Base-by-base conservation (phyloP, 1,139 yeast genomes). In the Komagataea norvegica region DNA sequence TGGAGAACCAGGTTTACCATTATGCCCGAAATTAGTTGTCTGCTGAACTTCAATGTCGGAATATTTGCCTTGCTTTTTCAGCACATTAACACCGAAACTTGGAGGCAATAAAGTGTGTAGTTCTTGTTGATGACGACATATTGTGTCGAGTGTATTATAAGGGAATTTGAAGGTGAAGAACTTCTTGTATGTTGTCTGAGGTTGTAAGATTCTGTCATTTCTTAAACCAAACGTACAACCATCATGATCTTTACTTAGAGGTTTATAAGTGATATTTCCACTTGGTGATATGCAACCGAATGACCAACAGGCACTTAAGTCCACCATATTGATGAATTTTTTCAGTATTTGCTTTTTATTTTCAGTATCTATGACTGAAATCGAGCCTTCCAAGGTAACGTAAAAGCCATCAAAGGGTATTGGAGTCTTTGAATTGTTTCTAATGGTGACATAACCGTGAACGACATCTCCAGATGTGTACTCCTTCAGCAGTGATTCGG, bases 101-200 rank as follows among this genome's bases (percentile, higher is more conserved):
- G 88, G 87, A 0, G 88, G 88, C 8, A 81, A 67, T 34, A 72
- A 54, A 28, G 73, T 64, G 55, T 80, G 88, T 1, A 73, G 62
- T 25, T 69, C 60, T 13, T 70, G 60, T 28, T 72, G 70, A 47
- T 77, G 76, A 18, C 70, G 64, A 53, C 88, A 80, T 3, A 69
- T 60, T 25, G 69, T 70, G 49, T 80, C 88, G 29, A 81, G 59
- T 31, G 79, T 58, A 40, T 67, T 69, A 26, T 64, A 62, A 0
- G 88, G 89, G 40, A 81, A 69, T 52, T 70, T 77, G 57, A 81
- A 80, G 20, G 76, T 70, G 56, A 81, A 79, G 49, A 68, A 73
- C 54, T 80, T 80, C 51, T 79, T 79, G 52, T 78, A 77, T 45
- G 64, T 70, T 2, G 57, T 57, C 14, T 69, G 59, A 0, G 87